These are phyloP conservation scores for Tulasnella calospora DNA, from an alignment of 768 basidiomycete species.

Conservation along the genomic window DNA sequence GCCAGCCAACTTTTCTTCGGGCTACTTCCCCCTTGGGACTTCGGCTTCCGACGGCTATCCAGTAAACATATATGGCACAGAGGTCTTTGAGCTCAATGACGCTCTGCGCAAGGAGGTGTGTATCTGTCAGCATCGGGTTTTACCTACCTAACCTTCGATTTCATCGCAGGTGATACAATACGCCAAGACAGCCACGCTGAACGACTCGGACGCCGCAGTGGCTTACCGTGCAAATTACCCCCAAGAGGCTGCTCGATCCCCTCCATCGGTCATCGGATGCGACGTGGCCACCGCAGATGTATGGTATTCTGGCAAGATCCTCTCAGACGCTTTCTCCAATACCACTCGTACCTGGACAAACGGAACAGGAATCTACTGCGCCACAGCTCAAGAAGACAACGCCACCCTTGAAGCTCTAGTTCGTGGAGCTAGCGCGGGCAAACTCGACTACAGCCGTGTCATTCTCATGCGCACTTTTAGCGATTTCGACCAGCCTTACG, in stretches of 20 bases:
- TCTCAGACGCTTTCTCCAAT: constrained; percentile 40
- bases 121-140: neutral
- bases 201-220: constrained; percentile 36
- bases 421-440: constrained; percentile 36
- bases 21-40: constrained; percentile 39
- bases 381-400: constrained; percentile 43
- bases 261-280: constrained; percentile 36
- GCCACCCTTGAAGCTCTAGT: constrained; percentile 40
- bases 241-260: constrained; percentile 33
- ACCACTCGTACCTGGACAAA: constrained; percentile 39
- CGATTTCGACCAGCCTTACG: constrained; percentile 37
- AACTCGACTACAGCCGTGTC: constrained; percentile 40
- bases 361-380: constrained; percentile 36
- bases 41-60: constrained; percentile 34
- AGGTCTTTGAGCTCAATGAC: constrained; percentile 47
- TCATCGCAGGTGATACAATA: constrained; percentile 35
- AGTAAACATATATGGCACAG: constrained; percentile 41
- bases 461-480: constrained; percentile 41
- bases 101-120: constrained; percentile 32
- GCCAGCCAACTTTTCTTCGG: constrained; percentile 39
- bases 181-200: constrained; percentile 36
- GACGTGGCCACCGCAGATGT: constrained; percentile 41
- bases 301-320: constrained; percentile 39
- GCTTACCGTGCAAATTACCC: constrained; percentile 38
- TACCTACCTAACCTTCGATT: neutral